Evolutionary conservation across 2,329 filamentous ascomycete genomes (phyloP), one percentile per base, ranked within the genome.

Genomic region (Chaetomium globosum): DNA sequence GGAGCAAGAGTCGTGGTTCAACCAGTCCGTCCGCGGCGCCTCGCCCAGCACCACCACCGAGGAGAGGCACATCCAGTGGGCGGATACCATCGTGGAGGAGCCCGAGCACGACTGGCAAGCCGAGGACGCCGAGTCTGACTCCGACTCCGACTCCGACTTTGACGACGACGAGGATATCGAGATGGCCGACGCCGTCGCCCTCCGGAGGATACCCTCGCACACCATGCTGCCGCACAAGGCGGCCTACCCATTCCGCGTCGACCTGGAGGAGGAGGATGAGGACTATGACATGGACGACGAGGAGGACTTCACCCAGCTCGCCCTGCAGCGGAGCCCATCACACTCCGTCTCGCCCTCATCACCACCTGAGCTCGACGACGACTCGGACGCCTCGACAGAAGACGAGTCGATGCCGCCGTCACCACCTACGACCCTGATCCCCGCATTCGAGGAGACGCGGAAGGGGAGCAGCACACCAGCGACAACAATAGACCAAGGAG

Each of bases 1-100:
- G 73, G 93, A 97, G 79, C 95, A 98, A 80, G 94, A 98, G 80
- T 89, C 87, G 71, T 97, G 93, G 93, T 98, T 97, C 89, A 96
- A 97, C 86, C 90, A 93, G 78, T 95, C 92, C 68, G 91, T 97
- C 79, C 89, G 87, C 77, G 90, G 89, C 74, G 90, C 90, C 72
- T 83, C 83, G 76, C 84, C 72, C 65, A 73, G 73, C 73, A 74
- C 75, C 67, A 80, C 39, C 19, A 23, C n/a, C 79, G 83, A 89
- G 71, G 85, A 91, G 68, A 86, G 85, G 77, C 91, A 91, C 80
- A 87, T 96, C 72, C 90, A 94, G 83, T 97, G 92, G 92, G 91
- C 91, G 74, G 91, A 96, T 77, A 83, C 86, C 63, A 85, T 93
- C 69, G 83, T 85, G 67, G 90, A 93, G 78, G 89, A 91, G 70